Evolutionary conservation across 306 rosid species (phyloP).

Genomic region (Acacia crassicarpa): DNA sequence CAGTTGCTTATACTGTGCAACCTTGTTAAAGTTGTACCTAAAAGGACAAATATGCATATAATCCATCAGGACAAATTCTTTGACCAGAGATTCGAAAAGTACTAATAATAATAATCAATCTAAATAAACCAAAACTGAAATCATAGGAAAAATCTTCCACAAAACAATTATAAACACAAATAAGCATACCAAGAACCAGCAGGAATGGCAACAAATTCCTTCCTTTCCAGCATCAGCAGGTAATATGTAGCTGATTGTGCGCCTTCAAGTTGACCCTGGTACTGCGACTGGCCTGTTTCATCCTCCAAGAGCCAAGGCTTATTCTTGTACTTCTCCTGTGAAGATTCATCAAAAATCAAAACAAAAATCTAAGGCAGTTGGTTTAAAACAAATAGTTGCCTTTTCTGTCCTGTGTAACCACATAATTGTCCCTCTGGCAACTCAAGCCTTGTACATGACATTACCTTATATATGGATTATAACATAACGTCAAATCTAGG

Average conservation of each 20-base stretch:
- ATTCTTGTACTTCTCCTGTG: slow-evolving; percentile 89
- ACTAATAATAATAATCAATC: neutral
- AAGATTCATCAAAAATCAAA: slow-evolving; percentile 26
- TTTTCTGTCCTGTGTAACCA: slow-evolving; percentile 7
- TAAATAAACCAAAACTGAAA: neutral
- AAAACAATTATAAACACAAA: neutral
- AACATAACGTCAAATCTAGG: neutral
- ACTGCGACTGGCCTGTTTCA: slow-evolving; percentile 89
- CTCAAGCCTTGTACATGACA: neutral
- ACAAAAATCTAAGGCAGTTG: neutral
- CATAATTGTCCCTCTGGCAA: neutral
- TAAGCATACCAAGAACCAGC: slow-evolving; percentile 88
- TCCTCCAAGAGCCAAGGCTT: slow-evolving; percentile 98
- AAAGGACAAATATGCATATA: slow-evolving; percentile 42
- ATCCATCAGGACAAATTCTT: neutral
- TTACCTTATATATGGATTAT: neutral
- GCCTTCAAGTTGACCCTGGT: slow-evolving; percentile 92
- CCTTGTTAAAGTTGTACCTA: slow-evolving; percentile 97
- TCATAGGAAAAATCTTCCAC: neutral
- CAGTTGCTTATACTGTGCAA: slow-evolving; percentile 72
- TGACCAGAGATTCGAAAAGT: neutral
- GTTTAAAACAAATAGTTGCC: neutral
- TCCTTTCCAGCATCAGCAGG: slow-evolving; percentile 78
- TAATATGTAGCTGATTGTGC: slow-evolving; percentile 92
- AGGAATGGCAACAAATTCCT: slow-evolving; percentile 94